phyloP scores from a whole-genome alignment of 257 asterid species.

The Hygrophila difformis region DNA sequence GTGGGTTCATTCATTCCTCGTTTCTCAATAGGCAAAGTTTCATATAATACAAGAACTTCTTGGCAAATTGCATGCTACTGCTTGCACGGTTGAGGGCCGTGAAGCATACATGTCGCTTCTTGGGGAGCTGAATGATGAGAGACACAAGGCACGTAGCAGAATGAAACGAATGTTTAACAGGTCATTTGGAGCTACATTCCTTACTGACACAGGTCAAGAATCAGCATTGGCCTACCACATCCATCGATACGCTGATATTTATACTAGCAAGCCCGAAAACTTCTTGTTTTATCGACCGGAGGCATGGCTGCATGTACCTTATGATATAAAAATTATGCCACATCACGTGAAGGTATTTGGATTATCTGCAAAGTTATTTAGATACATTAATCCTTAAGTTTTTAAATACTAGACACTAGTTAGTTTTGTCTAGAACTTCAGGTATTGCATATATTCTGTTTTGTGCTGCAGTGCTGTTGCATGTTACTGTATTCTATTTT shows the following conservation, averaged over 20 bases:
- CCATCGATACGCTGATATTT: conserved; percentile 91
- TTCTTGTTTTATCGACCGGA: conserved; percentile 72
- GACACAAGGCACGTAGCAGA: conserved; percentile 56
- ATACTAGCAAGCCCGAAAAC: conserved; percentile 95
- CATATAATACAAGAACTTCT: conserved; percentile 88
- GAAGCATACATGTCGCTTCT: conserved; percentile 58
- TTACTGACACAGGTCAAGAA: conserved; percentile 90
- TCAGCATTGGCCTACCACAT: conserved; percentile 90
- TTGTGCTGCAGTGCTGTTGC: background rate
- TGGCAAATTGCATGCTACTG: conserved; percentile 73
- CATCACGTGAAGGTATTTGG: conserved; percentile 81
- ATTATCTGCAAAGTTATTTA: conserved; percentile 12
- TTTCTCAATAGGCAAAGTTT: conserved; percentile 64
- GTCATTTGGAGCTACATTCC: conserved; percentile 91
- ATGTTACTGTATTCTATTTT: background rate
- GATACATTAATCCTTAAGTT: conserved; percentile 4
- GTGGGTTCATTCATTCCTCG: conserved; percentile 5
- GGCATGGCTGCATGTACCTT: conserved; percentile 98
- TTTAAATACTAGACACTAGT: background rate
- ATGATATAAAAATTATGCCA: conserved; percentile 90
- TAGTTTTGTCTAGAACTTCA: background rate
- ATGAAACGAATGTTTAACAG: conserved; percentile 85
- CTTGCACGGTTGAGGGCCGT: conserved; percentile 36
- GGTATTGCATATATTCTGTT: background rate
- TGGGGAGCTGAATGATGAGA: conserved; percentile 72